A percentile compares a stretch with the other conserved stretches of the same genome.
Evolutionary conservation across 2,329 filamentous ascomycete species (phyloP).

Genomic region (Cephalotrichum gorgonifer): DNA sequence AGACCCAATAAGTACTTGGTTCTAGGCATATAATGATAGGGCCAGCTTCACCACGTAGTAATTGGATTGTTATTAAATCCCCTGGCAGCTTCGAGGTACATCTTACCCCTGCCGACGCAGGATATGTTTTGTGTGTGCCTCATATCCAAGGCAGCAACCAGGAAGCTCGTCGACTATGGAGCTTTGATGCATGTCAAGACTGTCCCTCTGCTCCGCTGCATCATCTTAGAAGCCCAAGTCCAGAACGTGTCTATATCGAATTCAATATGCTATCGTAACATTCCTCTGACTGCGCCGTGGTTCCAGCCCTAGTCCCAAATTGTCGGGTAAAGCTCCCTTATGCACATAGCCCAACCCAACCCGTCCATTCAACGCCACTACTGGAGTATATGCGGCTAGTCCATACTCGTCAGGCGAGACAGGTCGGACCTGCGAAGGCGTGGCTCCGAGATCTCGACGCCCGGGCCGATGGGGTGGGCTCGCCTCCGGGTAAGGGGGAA

Average conservation of each 20-base stretch:
- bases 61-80: too few species aligned
- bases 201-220: too few species aligned
- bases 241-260: neutral
- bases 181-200: too few species aligned
- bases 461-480: constrained; percentile 62
- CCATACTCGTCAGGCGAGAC: constrained; percentile 57
- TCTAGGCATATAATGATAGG: too few species aligned
- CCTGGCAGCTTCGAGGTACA: too few species aligned
- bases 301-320: neutral
- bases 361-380: neutral
- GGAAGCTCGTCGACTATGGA: too few species aligned
- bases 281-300: neutral
- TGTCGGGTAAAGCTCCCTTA: neutral
- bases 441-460: constrained; percentile 68
- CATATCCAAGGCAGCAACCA: too few species aligned
- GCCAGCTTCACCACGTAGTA: too few species aligned
- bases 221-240: neutral
- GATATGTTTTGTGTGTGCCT: too few species aligned
- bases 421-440: constrained; percentile 48
- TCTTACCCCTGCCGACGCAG: too few species aligned
- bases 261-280: neutral
- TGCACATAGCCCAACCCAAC: neutral
- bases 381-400: constrained; percentile 33
- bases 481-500: constrained; percentile 51
- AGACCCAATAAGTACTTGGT: too few species aligned